Evolutionary conservation across 192 early-diverging fungal species (phyloP).

Genomic region (Neocallimastix lanati): DNA sequence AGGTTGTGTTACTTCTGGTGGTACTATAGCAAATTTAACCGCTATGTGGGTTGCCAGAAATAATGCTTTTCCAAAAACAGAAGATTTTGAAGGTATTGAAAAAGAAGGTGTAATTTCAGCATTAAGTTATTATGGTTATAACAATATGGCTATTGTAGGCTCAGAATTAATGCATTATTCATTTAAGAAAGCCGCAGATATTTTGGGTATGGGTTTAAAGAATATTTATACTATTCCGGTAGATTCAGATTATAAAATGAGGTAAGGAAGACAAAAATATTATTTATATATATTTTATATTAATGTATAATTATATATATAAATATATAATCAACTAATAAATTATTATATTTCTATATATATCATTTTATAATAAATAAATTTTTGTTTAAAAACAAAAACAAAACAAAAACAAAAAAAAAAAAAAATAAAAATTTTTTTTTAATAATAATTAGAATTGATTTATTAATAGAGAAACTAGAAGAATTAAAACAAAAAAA

Average conservation of each 20-base stretch:
- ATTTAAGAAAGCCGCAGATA: constrained; percentile 38
- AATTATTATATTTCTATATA: too few relatives aligned
- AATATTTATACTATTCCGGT: too few relatives aligned
- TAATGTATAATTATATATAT: too few relatives aligned
- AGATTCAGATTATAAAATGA: too few relatives aligned
- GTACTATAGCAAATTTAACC: constrained; percentile 36
- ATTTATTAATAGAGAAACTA: constrained; percentile 14
- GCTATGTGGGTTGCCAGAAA: constrained; percentile 41
- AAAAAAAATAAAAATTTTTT: constrained; percentile 4
- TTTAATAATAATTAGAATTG: constrained; percentile 8
- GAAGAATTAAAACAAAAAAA: constrained; percentile 10
- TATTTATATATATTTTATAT: too few relatives aligned
- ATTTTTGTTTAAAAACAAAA: too few relatives aligned
- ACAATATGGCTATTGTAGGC: constrained; percentile 25
- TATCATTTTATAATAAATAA: too few relatives aligned
- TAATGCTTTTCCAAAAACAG: constrained; percentile 12
- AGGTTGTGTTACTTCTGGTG: constrained; percentile 19
- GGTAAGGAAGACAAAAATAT: too few relatives aligned
- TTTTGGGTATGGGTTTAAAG: too few relatives aligned
- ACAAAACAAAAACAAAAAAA: too few relatives aligned
- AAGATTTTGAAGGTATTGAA: constrained; percentile 14
- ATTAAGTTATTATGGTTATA: constrained; percentile 22
- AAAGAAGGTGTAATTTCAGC: constrained; percentile 23
- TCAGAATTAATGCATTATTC: constrained; percentile 31
- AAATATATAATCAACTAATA: too few relatives aligned